Percentiles rank a stretch among this genome's conserved stretches.
Conservation (phyloP, 1,284 basidiomycete genomes). For the Ustanciosporium gigantosporum region DNA sequence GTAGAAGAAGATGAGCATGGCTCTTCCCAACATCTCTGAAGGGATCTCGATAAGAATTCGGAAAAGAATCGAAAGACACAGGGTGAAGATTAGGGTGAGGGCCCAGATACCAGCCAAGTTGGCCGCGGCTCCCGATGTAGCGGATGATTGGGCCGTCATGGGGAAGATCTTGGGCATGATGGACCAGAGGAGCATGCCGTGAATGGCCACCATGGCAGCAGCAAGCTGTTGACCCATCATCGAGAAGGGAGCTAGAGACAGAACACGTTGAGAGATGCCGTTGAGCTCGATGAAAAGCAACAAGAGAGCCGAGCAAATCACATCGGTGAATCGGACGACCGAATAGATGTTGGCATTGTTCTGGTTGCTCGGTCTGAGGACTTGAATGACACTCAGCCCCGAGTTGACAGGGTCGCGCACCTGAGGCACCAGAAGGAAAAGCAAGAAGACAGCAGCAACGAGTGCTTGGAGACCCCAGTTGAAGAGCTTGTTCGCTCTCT, state of each 20-base stretch:
- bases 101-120: conserved; percentile 37
- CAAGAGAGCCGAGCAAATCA: conserved; percentile 15
- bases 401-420: conserved; percentile 18
- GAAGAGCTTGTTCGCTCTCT: conserved; percentile 1
- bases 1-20: conserved; percentile 31
- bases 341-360: conserved; percentile 22
- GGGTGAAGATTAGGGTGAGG: conserved; percentile 19
- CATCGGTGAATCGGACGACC: conserved; percentile 30
- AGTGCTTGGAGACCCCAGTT: conserved; percentile 9
- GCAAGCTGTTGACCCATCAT: conserved; percentile 36
- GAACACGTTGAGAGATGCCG: conserved; percentile 5
- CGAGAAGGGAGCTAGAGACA: conserved; percentile 11
- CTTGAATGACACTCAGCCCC: conserved; percentile 20
- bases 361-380: conserved; percentile 12
- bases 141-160: conserved; percentile 9
- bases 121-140: conserved; percentile 12
- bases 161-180: conserved; percentile 38
- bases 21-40: conserved; percentile 28
- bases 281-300: conserved; percentile 20
- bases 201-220: conserved; percentile 23
- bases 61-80: conserved; percentile 20
- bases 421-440: conserved; percentile 25
- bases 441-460: conserved; percentile 10
- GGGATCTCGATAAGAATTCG: conserved; percentile 26
- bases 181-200: conserved; percentile 27